A percentile compares a stretch with the other conserved stretches of the same genome.
Conservation (phyloP, 2,329 filamentous ascomycete genomes). For the Colletotrichum australisinense region DNA sequence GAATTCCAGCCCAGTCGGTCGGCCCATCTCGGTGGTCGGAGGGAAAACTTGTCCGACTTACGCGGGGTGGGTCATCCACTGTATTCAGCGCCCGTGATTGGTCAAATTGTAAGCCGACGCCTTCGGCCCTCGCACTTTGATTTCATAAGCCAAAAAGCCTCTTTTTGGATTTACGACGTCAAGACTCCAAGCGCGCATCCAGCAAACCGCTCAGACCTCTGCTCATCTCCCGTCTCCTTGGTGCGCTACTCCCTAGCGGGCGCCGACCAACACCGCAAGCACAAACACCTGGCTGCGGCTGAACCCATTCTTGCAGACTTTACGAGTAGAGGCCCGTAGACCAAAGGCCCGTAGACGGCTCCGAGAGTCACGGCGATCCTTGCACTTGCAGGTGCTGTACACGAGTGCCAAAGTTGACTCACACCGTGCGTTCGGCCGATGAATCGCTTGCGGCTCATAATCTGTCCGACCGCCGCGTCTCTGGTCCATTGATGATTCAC, state of each 20-base stretch:
- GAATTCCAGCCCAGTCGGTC: background rate
- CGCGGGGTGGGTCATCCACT: background rate
- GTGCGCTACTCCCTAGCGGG: background rate
- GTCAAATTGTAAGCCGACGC: background rate
- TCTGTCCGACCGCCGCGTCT: background rate
- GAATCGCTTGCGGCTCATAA: constrained; percentile 6
- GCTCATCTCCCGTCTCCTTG: background rate
- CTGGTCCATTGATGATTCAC: constrained; percentile 2
- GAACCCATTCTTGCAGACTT: background rate
- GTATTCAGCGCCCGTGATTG: background rate
- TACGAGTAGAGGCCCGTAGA: too few species aligned
- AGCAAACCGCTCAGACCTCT: background rate
- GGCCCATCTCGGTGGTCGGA: constrained; percentile 24
- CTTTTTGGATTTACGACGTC: constrained; percentile 28
- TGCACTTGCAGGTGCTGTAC: background rate
- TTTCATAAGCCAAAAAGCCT: background rate
- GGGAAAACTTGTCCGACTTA: constrained; percentile 22
- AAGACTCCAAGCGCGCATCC: background rate
- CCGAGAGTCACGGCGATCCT: background rate
- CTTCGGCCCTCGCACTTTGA: constrained; percentile 19
- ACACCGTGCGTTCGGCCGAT: background rate
- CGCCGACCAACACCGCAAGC: constrained; percentile 5
- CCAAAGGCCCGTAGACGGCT: background rate
- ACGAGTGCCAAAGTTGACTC: background rate
- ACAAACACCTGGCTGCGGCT: background rate